These are phyloP conservation scores for Ambrosiella xylebori DNA, from an alignment of 2,329 filamentous ascomycete genomes.

Conservation along the genomic window DNA sequence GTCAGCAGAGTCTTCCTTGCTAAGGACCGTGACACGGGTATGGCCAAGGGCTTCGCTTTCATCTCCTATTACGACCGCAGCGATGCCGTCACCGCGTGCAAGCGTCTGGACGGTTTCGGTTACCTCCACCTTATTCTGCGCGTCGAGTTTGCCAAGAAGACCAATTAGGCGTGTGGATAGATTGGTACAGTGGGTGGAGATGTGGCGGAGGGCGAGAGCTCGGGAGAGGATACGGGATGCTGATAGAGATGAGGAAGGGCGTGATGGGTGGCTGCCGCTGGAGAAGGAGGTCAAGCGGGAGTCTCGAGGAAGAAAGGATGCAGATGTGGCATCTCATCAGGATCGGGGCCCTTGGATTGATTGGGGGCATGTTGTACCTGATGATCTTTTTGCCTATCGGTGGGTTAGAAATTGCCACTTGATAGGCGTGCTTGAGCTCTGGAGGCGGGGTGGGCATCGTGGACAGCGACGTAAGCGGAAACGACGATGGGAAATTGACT, in stretches of 20 bases:
- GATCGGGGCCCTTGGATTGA: no score
- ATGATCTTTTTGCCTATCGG: not conserved
- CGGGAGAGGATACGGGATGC: not conserved
- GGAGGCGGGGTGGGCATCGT: not conserved
- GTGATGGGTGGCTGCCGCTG: not conserved
- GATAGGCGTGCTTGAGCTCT: not conserved
- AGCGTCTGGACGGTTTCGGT: slow-evolving; percentile 94
- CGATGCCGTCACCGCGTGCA: slow-evolving; percentile 82
- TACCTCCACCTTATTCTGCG: slow-evolving; percentile 76
- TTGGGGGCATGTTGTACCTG: no score
- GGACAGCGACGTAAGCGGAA: not conserved
- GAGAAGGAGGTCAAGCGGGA: not conserved
- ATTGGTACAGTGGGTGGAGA: not conserved
- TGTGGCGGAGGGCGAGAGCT: not conserved
- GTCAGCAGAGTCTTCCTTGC: slow-evolving; percentile 96
- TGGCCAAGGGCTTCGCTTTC: slow-evolving; percentile 97
- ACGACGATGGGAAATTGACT: not conserved
- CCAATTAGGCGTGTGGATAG: not conserved
- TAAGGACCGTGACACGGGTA: slow-evolving; percentile 89
- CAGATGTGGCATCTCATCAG: no score
- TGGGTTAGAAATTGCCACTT: not conserved
- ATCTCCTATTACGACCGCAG: slow-evolving; percentile 85
- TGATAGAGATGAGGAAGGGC: not conserved
- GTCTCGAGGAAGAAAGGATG: not conserved
- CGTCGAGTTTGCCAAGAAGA: slow-evolving; percentile 69